Conservation (phyloP, 257 asterid genomes). For the Scutellaria baicalensis region DNA sequence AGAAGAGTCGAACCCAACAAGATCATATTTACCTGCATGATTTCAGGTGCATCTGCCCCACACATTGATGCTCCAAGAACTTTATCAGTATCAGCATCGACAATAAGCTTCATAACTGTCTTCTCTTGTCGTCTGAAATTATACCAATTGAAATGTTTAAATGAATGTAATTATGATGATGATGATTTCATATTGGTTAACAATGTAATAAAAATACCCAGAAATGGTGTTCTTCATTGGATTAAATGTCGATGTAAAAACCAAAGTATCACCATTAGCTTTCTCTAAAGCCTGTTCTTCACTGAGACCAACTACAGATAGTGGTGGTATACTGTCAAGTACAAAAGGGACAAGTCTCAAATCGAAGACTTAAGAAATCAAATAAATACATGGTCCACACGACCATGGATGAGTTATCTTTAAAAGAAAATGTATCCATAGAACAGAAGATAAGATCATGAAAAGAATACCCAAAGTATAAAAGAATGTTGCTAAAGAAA, state of each 20-base stretch:
- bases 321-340: slow-evolving; percentile 81
- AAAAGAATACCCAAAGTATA: neutral
- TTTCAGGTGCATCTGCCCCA: slow-evolving; percentile 96
- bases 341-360: neutral
- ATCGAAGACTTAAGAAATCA: neutral
- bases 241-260: slow-evolving; percentile 76
- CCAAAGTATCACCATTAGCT: slow-evolving; percentile 55
- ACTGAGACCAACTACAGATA: slow-evolving; percentile 74
- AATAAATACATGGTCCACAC: neutral
- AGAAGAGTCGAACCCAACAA: too few species aligned
- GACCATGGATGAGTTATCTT: neutral
- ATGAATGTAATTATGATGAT: neutral
- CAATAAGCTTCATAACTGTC: slow-evolving; percentile 83
- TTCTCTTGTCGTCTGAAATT: slow-evolving; percentile 78
- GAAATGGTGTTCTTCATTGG: slow-evolving; percentile 92
- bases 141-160: neutral
- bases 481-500: neutral
- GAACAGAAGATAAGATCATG: neutral
- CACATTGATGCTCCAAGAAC: slow-evolving; percentile 98
- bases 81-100: slow-evolving; percentile 75
- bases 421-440: neutral
- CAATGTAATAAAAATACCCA: slow-evolving; percentile 40
- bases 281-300: slow-evolving; percentile 77
- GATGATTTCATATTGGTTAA: neutral
- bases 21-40: slow-evolving; percentile 62